Evolutionary conservation across 805 yeast species (phyloP), one percentile per base, ranked within the genome.

Genomic region (Yarrowia sp.): DNA sequence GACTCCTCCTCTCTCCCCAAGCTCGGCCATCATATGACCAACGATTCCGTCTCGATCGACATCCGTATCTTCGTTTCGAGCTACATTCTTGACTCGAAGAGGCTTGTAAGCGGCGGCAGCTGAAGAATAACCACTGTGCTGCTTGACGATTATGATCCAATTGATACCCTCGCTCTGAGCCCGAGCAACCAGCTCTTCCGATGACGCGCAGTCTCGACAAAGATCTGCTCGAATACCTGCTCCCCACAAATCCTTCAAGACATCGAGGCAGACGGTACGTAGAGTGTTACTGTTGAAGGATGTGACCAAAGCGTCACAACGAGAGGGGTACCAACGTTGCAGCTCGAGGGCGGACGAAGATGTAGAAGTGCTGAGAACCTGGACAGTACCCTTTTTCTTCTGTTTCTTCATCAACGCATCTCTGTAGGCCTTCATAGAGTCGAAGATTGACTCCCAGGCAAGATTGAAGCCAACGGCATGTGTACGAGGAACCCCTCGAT

Each of bases 381-480:
- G 44, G 14, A 77, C 79, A 3, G 56, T n/a, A 35, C 56, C 43
- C 54, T 69, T 67, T 48, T 63, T 68, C 52, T 65, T 62, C 7
- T 63, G 48, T 40, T 66, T 67, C 61, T 67, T 70, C 30, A 64
- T 24, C 32, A 65, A 38, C 2, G 61, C 35, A 32, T 71, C 73
- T 26, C 73, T 64, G 59, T 52, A 70, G 68, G 74, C 71, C 72
- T n/a, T 70, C 70, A 85, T 83, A 4, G 82, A 75, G 28, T 79
- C 79, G 68, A 84, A 82, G 0, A 87, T 76, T 46, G 82, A 82
- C 69, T 87, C 91, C 81, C 90, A 85, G 0, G 95, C 90, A 65
- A 95, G 75, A 67, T 90, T 87, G 71, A 95, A 88, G 0, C 99
- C 98, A 46, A 92, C 98, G 0, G 92, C 96, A 62, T 81, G 82